Evolutionary conservation across 23 red algal species (phyloP), one percentile per base, ranked within the genome.

Genomic region (Cyanidiococcus yangmingshanensis): DNA sequence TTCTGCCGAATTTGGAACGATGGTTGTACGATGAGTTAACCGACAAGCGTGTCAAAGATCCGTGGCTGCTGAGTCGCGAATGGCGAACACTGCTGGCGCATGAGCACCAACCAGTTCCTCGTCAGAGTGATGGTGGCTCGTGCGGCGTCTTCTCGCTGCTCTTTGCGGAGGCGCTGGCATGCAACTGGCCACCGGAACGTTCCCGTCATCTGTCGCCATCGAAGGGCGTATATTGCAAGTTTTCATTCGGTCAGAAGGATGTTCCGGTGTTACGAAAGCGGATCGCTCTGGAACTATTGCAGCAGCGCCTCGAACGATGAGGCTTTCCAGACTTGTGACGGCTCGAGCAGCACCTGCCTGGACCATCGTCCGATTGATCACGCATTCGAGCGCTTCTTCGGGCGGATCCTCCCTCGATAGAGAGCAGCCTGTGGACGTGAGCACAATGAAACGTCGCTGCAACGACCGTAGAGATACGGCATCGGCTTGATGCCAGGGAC

Each of bases 11-110:
- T 2, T 74, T 92, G 31, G 57, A 67, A 1, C 77, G 74, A 26
- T 92, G 89, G 89, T 54, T 92, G 37, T 39, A 25, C 26, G 89
- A 92, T 58, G 89, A 92, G 40, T 83, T 82, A 17, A 39, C 51
- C 59, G 83, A 86, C 75, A 86, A 86, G 31, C 68, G 58, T 15
- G 89, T 79, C 0, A 51, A 75, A 1, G 82, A 68, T 37, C 68
- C 50, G 41, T 45, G 71, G 0, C 54, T 77, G 63, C 77, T 76
- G 25, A 54, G 83, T 74, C 33, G 58, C 1, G 75, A 83, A 7
- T 79, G 82, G 57, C n/a, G 38, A 16, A 82, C 78, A 84, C 35
- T 37, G 80, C 57, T 82, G 21, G 37, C 38, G 41, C 74, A 75
- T n/a, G 77, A 86, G 76, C 78, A 84, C 35, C 17, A 67, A 21